Conservation (phyloP, 495 filamentous ascomycete genomes). For the Clavariopsis aquatica region DNA sequence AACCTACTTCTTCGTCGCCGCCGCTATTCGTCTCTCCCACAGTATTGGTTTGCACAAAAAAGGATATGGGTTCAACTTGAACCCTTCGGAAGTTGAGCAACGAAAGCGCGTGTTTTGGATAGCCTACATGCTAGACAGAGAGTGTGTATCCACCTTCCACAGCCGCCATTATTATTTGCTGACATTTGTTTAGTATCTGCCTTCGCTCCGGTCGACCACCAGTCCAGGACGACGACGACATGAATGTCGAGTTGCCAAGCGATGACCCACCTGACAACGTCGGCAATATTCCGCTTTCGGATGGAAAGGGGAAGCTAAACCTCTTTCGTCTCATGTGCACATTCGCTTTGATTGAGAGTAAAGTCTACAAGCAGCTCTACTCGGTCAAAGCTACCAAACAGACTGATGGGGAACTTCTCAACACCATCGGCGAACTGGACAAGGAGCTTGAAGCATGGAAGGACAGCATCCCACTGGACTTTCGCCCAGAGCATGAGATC, state of each 20-base stretch:
- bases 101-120: conserved; percentile 98
- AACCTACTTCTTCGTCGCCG: conserved; percentile 88
- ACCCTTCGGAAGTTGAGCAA: conserved; percentile 88
- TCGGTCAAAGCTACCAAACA: conserved; percentile 89
- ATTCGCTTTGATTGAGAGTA: conserved; percentile 87
- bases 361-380: conserved; percentile 91
- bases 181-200: conserved; percentile 62
- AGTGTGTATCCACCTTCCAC: conserved; percentile 50
- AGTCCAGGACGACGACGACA: conserved; percentile 95
- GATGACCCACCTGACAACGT: conserved; percentile 89
- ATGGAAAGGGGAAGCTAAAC: conserved; percentile 92
- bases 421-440: conserved; percentile 95
- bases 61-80: conserved; percentile 86
- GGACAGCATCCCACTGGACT: conserved; percentile 88
- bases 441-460: conserved; percentile 95
- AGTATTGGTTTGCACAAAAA: conserved; percentile 94
- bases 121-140: conserved; percentile 92
- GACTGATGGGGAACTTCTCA: conserved; percentile 88
- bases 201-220: conserved; percentile 89
- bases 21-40: conserved; percentile 87
- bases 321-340: conserved; percentile 88
- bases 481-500: conserved; percentile 93
- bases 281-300: conserved; percentile 85
- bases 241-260: conserved; percentile 94
- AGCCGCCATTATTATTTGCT: conserved; percentile 2